Evolutionary conservation across 345 rosid genomes (phyloP).

Genomic region (Euphorbia peplus): DNA sequence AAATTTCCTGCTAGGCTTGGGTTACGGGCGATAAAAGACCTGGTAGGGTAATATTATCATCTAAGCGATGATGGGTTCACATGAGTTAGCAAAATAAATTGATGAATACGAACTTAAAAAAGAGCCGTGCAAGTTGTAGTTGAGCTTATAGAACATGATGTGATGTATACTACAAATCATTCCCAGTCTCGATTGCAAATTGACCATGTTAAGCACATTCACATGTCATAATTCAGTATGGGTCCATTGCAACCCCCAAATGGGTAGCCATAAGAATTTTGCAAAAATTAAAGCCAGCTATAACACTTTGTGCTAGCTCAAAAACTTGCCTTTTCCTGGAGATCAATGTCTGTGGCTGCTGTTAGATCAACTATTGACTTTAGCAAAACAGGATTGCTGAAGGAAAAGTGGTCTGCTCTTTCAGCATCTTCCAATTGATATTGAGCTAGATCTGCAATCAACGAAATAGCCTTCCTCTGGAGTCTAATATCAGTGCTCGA

Average conservation of each 20-base stretch:
- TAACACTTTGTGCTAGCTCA: background rate
- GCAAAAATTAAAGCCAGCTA: too few species aligned
- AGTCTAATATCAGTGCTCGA: slow-evolving; percentile 60
- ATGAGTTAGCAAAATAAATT: background rate
- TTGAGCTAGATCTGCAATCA: slow-evolving; percentile 75
- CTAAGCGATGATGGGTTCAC: background rate
- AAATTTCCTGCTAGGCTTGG: background rate
- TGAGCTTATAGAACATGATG: background rate
- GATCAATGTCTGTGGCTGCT: slow-evolving; percentile 62
- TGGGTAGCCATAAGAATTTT: background rate
- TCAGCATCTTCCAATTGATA: slow-evolving; percentile 48
- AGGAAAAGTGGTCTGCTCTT: slow-evolving; percentile 45
- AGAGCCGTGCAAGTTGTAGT: background rate
- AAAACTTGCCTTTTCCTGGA: slow-evolving; percentile 75
- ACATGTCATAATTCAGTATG: too few species aligned
- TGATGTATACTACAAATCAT: background rate
- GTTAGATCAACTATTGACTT: slow-evolving; percentile 77
- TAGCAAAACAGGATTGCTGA: slow-evolving; percentile 54
- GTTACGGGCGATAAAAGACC: background rate
- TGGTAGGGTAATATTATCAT: background rate
- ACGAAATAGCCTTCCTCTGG: slow-evolving; percentile 65
- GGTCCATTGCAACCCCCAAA: background rate
- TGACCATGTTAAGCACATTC: background rate
- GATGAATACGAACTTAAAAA: background rate
- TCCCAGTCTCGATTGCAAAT: background rate